phyloP scores from a whole-genome alignment of 1,139 yeast genomes.

The Kodamaea suecica region DNA sequence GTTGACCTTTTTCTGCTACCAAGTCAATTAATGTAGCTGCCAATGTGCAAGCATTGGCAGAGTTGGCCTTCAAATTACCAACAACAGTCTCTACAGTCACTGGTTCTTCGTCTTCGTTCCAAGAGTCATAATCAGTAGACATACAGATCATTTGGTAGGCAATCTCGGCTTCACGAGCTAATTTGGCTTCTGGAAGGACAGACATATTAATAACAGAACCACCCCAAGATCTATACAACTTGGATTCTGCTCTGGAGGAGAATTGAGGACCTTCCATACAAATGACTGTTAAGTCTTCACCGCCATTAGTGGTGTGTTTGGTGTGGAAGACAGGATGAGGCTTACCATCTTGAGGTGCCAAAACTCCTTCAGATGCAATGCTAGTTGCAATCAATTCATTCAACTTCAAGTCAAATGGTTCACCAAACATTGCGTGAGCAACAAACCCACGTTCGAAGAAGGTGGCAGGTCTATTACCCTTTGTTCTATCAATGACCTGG shows the following conservation, averaged over 20 bases:
- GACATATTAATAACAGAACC: slow-evolving; percentile 97
- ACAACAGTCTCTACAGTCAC: slow-evolving; percentile 96
- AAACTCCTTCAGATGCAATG: slow-evolving; percentile 48
- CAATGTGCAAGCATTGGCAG: slow-evolving; percentile 77
- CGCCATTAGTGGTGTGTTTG: slow-evolving; percentile 43
- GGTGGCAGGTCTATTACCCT: slow-evolving; percentile 87
- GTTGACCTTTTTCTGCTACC: slow-evolving; percentile 55
- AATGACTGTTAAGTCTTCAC: slow-evolving; percentile 74
- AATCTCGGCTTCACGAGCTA: slow-evolving; percentile 96
- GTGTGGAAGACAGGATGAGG: slow-evolving; percentile 52
- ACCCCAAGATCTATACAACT: slow-evolving; percentile 83
- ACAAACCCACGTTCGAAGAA: slow-evolving; percentile 92
- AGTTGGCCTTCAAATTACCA: slow-evolving; percentile 83
- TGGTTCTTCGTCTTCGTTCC: slow-evolving; percentile 94
- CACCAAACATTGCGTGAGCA: slow-evolving; percentile 96
- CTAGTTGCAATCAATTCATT: slow-evolving; percentile 61
- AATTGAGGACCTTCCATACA: slow-evolving; percentile 99
- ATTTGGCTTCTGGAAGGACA: slow-evolving; percentile 90
- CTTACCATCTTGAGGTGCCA: slow-evolving; percentile 46
- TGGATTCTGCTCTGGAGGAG: slow-evolving; percentile 95
- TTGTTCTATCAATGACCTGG: slow-evolving; percentile 94
- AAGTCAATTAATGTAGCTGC: slow-evolving; percentile 67
- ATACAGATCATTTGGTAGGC: slow-evolving; percentile 97
- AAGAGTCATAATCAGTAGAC: slow-evolving; percentile 98
- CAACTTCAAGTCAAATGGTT: slow-evolving; percentile 82